phyloP scores from a whole-genome alignment of 257 asterid genomes.

The Solanum appendiculatum region DNA sequence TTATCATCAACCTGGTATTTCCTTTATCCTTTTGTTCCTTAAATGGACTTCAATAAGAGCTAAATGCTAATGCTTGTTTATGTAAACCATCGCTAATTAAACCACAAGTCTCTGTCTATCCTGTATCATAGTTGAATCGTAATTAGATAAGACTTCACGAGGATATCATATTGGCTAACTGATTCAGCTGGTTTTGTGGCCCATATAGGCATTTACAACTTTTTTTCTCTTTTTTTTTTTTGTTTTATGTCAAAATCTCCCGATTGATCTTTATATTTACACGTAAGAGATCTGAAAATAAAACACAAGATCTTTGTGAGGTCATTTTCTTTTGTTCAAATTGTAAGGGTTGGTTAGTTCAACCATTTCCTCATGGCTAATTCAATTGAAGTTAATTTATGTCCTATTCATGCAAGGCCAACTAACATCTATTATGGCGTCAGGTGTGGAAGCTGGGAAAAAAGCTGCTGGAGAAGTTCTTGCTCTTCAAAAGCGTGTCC shows the following conservation, averaged over 20 bases:
- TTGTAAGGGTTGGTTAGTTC: background rate
- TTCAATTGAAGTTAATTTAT: background rate
- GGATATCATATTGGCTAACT: background rate
- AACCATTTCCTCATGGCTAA: background rate
- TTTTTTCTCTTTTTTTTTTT: background rate
- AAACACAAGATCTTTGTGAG: background rate
- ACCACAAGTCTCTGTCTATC: background rate
- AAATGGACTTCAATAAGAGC: background rate
- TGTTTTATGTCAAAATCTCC: background rate
- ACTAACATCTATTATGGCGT: background rate
- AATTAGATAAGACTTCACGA: background rate
- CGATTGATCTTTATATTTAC: background rate
- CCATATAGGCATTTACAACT: background rate
- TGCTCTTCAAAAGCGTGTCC: conserved; percentile 98
- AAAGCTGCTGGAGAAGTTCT: conserved; percentile 96
- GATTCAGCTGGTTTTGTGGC: background rate
- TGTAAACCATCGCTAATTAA: background rate
- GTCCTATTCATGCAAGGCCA: background rate
- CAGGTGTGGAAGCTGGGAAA: conserved; percentile 99
- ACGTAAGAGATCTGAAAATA: background rate
- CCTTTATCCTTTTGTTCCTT: background rate
- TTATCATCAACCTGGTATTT: conserved; percentile 95
- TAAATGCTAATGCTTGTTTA: background rate
- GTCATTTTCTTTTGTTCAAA: background rate
- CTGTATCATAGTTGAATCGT: background rate